Evolutionary conservation across 257 asterid genomes (phyloP), one percentile per base, ranked within the genome.

Genomic region (Fraxinus quadrangulata): DNA sequence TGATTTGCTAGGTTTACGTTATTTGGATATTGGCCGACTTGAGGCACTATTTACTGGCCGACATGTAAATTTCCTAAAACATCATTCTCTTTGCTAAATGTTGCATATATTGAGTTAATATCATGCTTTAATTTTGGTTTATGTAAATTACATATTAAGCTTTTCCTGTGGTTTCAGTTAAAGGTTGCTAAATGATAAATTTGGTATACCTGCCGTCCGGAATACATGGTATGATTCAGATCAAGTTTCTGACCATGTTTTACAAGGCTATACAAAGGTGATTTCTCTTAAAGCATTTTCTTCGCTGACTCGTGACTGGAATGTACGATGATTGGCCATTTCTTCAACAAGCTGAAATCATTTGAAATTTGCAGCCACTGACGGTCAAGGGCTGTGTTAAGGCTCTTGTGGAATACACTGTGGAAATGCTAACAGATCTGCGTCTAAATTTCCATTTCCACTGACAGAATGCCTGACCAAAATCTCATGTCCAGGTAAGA

Each of bases 401-500:
- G 84, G 99, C 98, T 75, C 90, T 95, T 36, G 90, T 77, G 69
- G 99, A 95, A 76, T 88, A 82, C 89, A 88, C 96, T 5, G 76
- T 90, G 37, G 96, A 97, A 7, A 75, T 90, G 94, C 86, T 91
- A 37, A 83, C 96, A 67, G 94, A 88, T 81, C 92, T 30, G 69
- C 85, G 12, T 86, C 96, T 74, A 79, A 81, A 67, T 65, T 81
- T 70, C 88, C 91, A 80, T 87, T 81, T 45, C 92, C 96, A 23
- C 72, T 86, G 61, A 72, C 87, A 0, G 79, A 87, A 81, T 83
- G 93, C 83, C 90, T 95, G 71, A 79, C 79, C 19, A 85, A 93
- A 76, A 93, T 95, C 80, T 84, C 97, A 12, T 93, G 98, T 82
- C 98, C 97, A 85, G 99, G 99, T 95, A 85, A 98, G 99, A 36